Conservation (phyloP, 2,329 filamentous ascomycete species). For the Orbilia quercus region DNA sequence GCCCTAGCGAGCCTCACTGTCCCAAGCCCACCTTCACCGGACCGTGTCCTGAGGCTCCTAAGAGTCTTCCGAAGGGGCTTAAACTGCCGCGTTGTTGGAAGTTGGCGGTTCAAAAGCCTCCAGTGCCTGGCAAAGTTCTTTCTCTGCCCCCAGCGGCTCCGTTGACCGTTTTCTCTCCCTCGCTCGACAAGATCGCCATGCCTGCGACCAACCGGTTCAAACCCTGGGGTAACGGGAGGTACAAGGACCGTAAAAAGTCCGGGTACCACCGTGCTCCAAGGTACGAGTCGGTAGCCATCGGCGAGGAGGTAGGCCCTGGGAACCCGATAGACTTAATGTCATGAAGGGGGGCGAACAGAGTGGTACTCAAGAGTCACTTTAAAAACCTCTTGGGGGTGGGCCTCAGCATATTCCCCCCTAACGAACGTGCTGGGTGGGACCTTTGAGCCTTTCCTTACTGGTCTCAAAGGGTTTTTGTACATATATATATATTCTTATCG, state of each 20-base stretch:
- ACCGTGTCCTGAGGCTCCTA: neutral
- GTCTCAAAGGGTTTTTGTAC: neutral
- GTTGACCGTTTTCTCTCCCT: neutral
- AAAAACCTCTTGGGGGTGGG: conserved; percentile 21
- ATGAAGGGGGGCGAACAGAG: conserved; percentile 5
- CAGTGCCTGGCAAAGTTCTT: conserved; percentile 13
- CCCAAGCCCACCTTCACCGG: neutral
- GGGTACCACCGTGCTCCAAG: conserved; percentile 24
- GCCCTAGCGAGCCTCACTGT: neutral
- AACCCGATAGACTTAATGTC: neutral
- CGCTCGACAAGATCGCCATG: neutral
- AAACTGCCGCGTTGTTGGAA: neutral
- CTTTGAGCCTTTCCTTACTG: conserved; percentile 35
- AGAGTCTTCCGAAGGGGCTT: neutral
- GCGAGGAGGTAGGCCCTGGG: conserved; percentile 1
- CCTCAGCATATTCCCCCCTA: conserved; percentile 11
- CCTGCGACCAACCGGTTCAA: neutral
- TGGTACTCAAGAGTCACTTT: conserved; percentile 13
- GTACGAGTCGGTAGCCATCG: conserved; percentile 12
- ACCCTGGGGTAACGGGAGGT: conserved; percentile 5
- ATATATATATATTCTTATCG: neutral
- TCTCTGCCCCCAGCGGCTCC: neutral
- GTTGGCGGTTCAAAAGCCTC: conserved; percentile 4
- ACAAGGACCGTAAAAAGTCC: conserved; percentile 40
- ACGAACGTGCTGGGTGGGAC: conserved; percentile 34